Conservation (phyloP, 768 basidiomycete species). For the Suillus weaverae region DNA sequence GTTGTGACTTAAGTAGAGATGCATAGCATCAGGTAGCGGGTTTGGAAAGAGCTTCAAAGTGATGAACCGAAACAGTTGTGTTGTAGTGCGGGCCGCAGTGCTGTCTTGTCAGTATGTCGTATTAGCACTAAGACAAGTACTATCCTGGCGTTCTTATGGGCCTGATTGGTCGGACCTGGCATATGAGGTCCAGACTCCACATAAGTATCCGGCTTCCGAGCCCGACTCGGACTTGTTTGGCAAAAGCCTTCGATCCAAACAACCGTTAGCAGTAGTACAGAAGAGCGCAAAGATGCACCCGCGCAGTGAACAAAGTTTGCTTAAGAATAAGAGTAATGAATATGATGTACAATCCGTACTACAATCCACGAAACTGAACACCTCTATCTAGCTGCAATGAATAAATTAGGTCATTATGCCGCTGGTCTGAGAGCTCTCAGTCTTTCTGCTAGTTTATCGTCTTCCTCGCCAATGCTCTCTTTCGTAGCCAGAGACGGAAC, state of each 20-base stretch:
- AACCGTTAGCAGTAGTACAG: not conserved
- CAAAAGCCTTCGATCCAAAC: conserved; percentile 6
- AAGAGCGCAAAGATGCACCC: not conserved
- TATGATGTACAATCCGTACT: conserved; percentile 1
- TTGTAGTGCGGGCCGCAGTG: not conserved
- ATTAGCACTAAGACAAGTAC: conserved; percentile 13
- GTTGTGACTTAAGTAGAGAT: conserved; percentile 67
- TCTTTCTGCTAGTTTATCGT: conserved; percentile 79
- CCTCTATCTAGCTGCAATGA: not conserved
- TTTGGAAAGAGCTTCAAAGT: not conserved
- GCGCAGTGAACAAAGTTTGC: not conserved
- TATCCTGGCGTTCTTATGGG: conserved; percentile 4
- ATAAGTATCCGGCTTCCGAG: conserved; percentile 2
- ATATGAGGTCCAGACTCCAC: not conserved
- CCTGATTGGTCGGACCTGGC: not conserved
- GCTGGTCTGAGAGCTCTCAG: conserved; percentile 86
- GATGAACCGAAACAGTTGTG: not conserved
- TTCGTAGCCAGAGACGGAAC: conserved; percentile 57
- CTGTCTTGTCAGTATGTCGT: not conserved
- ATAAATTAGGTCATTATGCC: conserved; percentile 36
- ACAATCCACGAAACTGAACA: not conserved
- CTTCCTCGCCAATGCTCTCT: conserved; percentile 71
- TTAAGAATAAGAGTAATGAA: not conserved
- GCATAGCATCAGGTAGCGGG: conserved; percentile 45
- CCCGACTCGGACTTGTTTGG: conserved; percentile 4